Percentiles rank a stretch among this genome's conserved stretches.
Conservation (phyloP, 2,329 filamentous ascomycete genomes). For the Sporothrix schenckii region DNA sequence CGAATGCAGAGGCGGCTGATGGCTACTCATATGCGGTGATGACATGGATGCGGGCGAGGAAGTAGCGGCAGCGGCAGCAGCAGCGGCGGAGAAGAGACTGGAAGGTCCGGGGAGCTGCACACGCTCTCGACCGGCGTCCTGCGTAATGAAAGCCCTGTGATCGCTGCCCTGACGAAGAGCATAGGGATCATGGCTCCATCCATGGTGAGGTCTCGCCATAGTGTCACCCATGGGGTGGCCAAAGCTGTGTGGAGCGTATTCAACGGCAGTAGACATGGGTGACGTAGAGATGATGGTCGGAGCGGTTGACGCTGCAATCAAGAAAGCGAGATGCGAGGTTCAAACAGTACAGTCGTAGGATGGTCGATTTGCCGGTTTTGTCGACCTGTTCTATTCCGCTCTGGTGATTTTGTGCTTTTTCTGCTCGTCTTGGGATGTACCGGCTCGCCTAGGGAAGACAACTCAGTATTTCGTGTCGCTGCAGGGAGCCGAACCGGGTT, state of each 20-base stretch:
- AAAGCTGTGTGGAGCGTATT: conserved; percentile 41
- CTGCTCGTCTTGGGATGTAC: not conserved
- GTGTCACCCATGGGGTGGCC: conserved; percentile 43
- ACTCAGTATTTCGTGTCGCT: conserved; percentile 31
- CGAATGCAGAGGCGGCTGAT: conserved; percentile 6
- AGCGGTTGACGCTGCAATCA: not conserved
- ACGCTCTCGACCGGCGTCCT: conserved; percentile 28
- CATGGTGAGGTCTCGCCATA: conserved; percentile 45
- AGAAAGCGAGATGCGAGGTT: not conserved
- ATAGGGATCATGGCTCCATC: conserved; percentile 42
- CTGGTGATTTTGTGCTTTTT: not conserved
- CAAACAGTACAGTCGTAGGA: no score
- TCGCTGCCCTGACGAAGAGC: conserved; percentile 38
- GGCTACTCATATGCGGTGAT: conserved; percentile 23
- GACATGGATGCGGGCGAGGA: conserved; percentile 23
- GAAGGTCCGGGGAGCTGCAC: conserved; percentile 30
- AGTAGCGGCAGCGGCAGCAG: conserved; percentile 18
- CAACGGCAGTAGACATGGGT: conserved; percentile 44
- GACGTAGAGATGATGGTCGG: conserved; percentile 2
- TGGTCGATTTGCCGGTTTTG: not conserved
- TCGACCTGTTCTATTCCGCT: not conserved
- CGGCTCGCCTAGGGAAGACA: conserved; percentile 11
- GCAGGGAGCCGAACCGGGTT: conserved; percentile 32
- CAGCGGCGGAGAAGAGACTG: conserved; percentile 36
- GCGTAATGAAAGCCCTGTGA: conserved; percentile 37